phyloP scores from a whole-genome alignment of 805 yeast species.

The Candida saitoana region DNA sequence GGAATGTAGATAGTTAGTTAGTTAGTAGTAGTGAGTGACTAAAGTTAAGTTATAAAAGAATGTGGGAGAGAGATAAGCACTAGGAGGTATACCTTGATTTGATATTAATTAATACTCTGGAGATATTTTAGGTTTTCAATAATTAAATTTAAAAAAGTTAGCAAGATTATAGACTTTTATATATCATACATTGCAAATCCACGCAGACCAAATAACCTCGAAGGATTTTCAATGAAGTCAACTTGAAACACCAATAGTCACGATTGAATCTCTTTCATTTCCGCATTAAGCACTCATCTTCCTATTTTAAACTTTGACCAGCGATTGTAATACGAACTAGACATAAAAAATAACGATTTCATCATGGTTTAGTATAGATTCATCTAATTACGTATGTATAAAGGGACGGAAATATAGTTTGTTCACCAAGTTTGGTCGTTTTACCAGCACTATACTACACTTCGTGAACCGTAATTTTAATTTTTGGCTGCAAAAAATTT shows the following conservation, averaged over 20 bases:
- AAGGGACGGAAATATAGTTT: too few relatives aligned
- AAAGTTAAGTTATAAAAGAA: conserved; percentile 12
- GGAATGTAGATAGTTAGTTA: conserved; percentile 16
- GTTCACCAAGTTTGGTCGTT: neutral
- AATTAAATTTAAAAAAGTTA: too few relatives aligned
- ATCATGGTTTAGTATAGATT: neutral
- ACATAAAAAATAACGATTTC: neutral
- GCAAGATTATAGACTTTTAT: neutral
- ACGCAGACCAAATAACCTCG: too few relatives aligned
- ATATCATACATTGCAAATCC: neutral
- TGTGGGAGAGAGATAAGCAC: conserved; percentile 6
- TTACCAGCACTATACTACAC: neutral
- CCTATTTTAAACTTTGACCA: neutral
- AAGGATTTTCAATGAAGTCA: too few relatives aligned
- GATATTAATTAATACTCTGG: neutral
- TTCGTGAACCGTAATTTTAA: neutral
- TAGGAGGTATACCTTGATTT: conserved; percentile 4
- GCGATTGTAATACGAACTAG: neutral
- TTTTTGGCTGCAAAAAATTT: neutral
- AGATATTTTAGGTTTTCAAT: too few relatives aligned
- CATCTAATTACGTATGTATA: neutral
- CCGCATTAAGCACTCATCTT: neutral
- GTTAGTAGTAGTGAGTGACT: conserved; percentile 17
- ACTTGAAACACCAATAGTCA: too few relatives aligned
- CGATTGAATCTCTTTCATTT: neutral